Percentiles rank a stretch among this genome's conserved stretches.
These are phyloP conservation scores for Allium cepa DNA, from an alignment of 106 monocot species.

Conservation along the genomic window DNA sequence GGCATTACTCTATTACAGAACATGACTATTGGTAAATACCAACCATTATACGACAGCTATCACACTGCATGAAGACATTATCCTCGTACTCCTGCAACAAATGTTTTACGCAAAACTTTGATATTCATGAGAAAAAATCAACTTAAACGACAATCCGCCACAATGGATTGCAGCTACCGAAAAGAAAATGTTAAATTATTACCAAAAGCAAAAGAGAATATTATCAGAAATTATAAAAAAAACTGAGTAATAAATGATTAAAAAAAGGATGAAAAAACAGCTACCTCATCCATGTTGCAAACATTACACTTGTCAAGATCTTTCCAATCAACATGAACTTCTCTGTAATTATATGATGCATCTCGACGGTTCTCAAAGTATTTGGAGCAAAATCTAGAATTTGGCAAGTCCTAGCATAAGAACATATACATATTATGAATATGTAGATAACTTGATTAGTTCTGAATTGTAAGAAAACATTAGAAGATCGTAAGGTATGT, in stretches of 20 bases:
- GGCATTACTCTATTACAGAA: no score
- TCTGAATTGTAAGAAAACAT: no score
- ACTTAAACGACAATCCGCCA: neutral
- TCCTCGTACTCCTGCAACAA: constrained; percentile 83
- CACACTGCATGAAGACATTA: constrained; percentile 95
- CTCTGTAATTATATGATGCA: constrained; percentile 56
- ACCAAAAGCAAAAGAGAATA: neutral
- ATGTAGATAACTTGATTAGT: no score
- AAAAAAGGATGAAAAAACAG: neutral
- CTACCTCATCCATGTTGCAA: constrained; percentile 99
- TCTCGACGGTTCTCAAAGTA: constrained; percentile 29
- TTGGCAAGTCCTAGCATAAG: constrained; percentile 53
- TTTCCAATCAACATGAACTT: constrained; percentile 86
- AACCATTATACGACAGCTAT: constrained; percentile 99
- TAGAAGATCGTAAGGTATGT: neutral
- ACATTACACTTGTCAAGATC: constrained; percentile 96
- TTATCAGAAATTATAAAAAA: neutral
- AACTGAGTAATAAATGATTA: neutral
- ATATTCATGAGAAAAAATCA: neutral
- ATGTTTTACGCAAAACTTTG: neutral
- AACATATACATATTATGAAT: neutral
- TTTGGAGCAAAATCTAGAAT: constrained; percentile 47
- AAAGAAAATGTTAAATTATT: no score
- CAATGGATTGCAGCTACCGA: no score
- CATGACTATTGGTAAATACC: neutral